phyloP scores from a whole-genome alignment of 2,329 filamentous ascomycete genomes.

The Sporothrix euskadiensis region DNA sequence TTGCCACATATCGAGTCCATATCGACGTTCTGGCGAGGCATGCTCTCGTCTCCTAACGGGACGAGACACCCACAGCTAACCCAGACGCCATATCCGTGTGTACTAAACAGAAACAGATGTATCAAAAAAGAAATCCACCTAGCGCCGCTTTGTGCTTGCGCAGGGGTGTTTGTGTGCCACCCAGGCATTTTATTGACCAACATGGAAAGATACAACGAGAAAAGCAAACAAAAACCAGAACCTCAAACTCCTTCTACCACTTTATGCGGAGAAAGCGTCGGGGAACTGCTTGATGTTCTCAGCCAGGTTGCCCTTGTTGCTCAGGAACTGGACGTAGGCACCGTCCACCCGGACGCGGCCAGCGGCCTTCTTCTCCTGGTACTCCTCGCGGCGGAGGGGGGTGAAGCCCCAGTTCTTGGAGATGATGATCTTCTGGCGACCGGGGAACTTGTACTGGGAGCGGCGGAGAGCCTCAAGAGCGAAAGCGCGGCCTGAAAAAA shows the following conservation, averaged over 20 bases:
- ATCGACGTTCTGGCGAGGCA: not conserved
- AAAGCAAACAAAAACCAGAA: conserved; percentile 22
- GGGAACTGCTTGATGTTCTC: conserved; percentile 95
- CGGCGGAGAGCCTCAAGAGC: conserved; percentile 98
- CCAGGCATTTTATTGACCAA: conserved; percentile 16
- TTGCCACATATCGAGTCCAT: not conserved
- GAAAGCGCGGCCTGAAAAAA: conserved; percentile 69
- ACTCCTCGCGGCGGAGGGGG: conserved; percentile 94
- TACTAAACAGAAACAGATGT: conserved; percentile 34
- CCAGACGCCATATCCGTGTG: not conserved
- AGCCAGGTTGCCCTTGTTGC: conserved; percentile 83
- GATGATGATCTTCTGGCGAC: conserved; percentile 99
- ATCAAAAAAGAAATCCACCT: conserved; percentile 36
- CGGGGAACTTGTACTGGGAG: conserved; percentile 99
- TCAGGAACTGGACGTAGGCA: conserved; percentile 99
- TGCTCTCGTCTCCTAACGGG: not conserved
- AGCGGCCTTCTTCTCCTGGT: conserved; percentile 90
- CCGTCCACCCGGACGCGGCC: conserved; percentile 95
- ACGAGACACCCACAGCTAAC: conserved; percentile 7
- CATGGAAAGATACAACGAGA: conserved; percentile 20
- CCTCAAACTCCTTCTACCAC: not conserved
- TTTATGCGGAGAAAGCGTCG: conserved; percentile 71
- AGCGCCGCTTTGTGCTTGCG: conserved; percentile 36
- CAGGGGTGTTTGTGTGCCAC: conserved; percentile 24
- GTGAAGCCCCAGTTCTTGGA: conserved; percentile 99